Evolutionary conservation across 2,329 filamentous ascomycete genomes (phyloP), one percentile per base, ranked within the genome.

Genomic region (Pseudocercospora pini-densiflorae): DNA sequence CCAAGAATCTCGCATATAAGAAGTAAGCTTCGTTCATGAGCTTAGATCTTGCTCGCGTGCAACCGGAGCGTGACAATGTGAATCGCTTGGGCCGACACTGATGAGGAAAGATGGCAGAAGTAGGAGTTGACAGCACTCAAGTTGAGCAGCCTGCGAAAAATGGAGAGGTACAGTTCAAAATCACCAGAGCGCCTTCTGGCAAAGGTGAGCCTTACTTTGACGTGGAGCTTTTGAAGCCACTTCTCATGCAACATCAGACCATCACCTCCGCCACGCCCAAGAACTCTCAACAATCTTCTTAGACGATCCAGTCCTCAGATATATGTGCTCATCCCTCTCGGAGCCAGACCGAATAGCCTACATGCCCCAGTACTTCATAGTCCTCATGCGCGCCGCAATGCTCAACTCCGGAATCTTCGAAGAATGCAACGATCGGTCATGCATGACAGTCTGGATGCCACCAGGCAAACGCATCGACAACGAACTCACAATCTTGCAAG

Each of bases 381-480:
- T 61, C 12, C 61, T 75, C 1, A 47, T 70, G 29, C 72, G 68
- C 40, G 72, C 71, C 33, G 69, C 73, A 10, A 59, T 59, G 3
- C 64, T 75, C 53, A 74, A 73, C 59, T 63, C 49, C 45, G 74
- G 49, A 3, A 24, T 66, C 3, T 73, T 76, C 63, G 60, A 70
- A 40, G 70, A 73, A 65, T 63, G 65, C 10, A 63, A 68, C 12
- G 63, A 70, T 60, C 74, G 66, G 65, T 66, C 65, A 3, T 73
- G 65, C 31, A 58, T 68, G 16, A 63, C 70, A 0, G 64, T 76
- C 29, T 65, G 70, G 67, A 57, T 76, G 54, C 72, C 68, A 2
- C 74, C 74, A 1, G 69, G 71, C 8, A 71, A 70, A n/a, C 59
- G 64, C 5, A 64, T 74, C 21, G 72, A 74, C 53, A 74, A 72